These are phyloP conservation scores for Stagonosporopsis tanaceti DNA, from an alignment of 2,329 filamentous ascomycete species.

Conservation along the genomic window DNA sequence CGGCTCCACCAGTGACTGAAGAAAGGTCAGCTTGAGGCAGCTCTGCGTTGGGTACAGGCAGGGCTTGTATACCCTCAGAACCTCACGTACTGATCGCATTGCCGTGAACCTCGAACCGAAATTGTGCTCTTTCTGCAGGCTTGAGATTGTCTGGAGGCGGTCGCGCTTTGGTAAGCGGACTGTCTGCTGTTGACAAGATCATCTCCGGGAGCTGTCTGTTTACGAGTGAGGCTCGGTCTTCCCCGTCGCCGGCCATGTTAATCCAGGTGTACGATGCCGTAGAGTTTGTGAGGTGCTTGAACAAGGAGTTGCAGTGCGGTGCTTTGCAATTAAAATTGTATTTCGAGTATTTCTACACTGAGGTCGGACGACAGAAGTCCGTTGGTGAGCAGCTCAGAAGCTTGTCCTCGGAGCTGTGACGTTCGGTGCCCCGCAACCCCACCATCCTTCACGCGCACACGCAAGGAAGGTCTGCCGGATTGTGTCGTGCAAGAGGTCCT, in stretches of 20 bases:
- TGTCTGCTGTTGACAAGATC: conserved; percentile 57
- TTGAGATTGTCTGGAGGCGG: conserved; percentile 54
- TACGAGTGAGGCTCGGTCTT: conserved; percentile 55
- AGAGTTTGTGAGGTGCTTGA: no score
- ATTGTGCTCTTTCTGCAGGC: conserved; percentile 53
- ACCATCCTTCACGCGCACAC: neutral
- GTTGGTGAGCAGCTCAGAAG: conserved; percentile 11
- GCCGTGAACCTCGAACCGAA: conserved; percentile 61
- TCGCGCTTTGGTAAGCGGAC: conserved; percentile 53
- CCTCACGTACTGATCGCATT: conserved; percentile 60
- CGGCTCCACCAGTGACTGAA: conserved; percentile 70
- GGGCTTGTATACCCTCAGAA: conserved; percentile 21
- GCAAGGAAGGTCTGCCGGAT: conserved; percentile 12
- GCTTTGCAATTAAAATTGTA: conserved; percentile 1
- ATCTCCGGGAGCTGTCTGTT: conserved; percentile 58
- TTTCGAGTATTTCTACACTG: conserved; percentile 11
- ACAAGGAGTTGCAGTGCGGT: neutral
- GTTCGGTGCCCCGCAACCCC: conserved; percentile 14
- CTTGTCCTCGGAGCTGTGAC: conserved; percentile 10
- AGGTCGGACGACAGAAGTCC: conserved; percentile 19
- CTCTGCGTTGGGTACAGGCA: neutral
- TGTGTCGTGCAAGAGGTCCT: neutral
- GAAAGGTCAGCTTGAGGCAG: conserved; percentile 1
- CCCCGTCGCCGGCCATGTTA: conserved; percentile 47
- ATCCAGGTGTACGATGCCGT: neutral